Percentiles rank a stretch among this genome's conserved stretches.
These are phyloP conservation scores for Lipomyces oligophaga DNA, from an alignment of 805 yeast genomes.

Conservation along the genomic window DNA sequence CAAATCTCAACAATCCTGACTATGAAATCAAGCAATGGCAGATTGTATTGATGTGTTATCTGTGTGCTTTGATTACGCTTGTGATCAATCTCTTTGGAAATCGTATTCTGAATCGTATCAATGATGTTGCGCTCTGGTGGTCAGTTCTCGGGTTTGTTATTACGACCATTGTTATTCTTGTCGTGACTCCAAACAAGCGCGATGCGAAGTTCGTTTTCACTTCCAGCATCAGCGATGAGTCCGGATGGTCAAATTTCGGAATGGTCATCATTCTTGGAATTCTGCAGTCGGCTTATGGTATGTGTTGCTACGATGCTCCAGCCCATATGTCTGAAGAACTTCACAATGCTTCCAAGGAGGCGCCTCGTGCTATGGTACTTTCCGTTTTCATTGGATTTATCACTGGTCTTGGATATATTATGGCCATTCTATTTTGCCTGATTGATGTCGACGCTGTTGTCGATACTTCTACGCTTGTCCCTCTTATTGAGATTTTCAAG, in stretches of 20 bases:
- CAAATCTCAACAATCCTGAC: slow-evolving; percentile 22
- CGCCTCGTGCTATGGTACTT: slow-evolving; percentile 62
- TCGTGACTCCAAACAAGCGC: slow-evolving; percentile 21
- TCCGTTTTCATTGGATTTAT: slow-evolving; percentile 42
- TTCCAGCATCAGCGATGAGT: slow-evolving; percentile 7
- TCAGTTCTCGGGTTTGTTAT: slow-evolving; percentile 29
- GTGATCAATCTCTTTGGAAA: slow-evolving; percentile 30
- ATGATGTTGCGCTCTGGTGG: slow-evolving; percentile 32
- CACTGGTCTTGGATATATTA: slow-evolving; percentile 35
- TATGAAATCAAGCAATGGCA: slow-evolving; percentile 27
- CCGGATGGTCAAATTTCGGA: slow-evolving; percentile 25
- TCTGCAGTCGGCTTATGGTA: slow-evolving; percentile 39
- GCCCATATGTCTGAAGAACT: slow-evolving; percentile 74
- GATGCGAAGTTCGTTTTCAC: slow-evolving; percentile 23
- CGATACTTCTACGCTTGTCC: slow-evolving; percentile 30
- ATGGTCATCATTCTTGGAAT: slow-evolving; percentile 26
- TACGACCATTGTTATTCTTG: slow-evolving; percentile 23
- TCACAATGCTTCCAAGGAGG: slow-evolving; percentile 57
- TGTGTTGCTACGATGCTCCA: slow-evolving; percentile 74
- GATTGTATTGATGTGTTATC: slow-evolving; percentile 27
- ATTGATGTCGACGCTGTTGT: slow-evolving; percentile 32
- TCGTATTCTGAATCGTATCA: slow-evolving; percentile 24
- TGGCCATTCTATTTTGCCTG: slow-evolving; percentile 36
- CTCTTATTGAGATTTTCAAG: slow-evolving; percentile 30
- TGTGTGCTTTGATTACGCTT: slow-evolving; percentile 11